Evolutionary conservation across 352 stramenopile species (phyloP), one percentile per base, ranked within the genome.

Genomic region (Thalassiosira ordinaria): DNA sequence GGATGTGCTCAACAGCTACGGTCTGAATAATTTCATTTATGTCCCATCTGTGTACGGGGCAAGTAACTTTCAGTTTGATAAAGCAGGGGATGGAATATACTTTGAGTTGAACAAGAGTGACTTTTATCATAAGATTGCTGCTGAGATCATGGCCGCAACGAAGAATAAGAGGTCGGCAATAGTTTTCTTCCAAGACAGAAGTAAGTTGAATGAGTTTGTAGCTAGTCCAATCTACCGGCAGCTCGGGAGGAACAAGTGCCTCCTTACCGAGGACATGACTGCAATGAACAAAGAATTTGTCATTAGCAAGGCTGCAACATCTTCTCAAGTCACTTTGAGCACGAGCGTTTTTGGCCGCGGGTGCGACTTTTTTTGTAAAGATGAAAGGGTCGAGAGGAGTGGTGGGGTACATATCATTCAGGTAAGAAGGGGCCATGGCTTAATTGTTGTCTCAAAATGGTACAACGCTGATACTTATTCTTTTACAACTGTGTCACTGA

Each of bases 281-380:
- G 22, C 69, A 18, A 24, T 8, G 24, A 77, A 90, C 16, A 91
- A 90, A 39, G 73, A 85, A 18, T 91, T 82, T 78, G 74, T 91
- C 3, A 91, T 91, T 47, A 87, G 72, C n/a, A 86, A 89, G 53
- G 85, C 88, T 51, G 79, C 85, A 27, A 91, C 71, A 35, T 29
- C 88, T 31, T 74, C 78, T 14, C 86, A 89, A 66, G 61, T 93
- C 1, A 91, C 85, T 1, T 37, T 93, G 7, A 80, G 65, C 16
- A 86, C 81, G 52, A 72, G 70, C 20, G 84, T 86, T 11, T 91
- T 92, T 85, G 87, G 87, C 11, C 74, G 88, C 52, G 88, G 88
- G 13, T 91, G 85, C 1, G 88, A 93, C 52, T 93, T 93, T 63
- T 90, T 91, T 37, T 91, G 80, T 61, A 91, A 89, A 75, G 85